These are phyloP conservation scores for Kwoniella newhampshirensis DNA, from an alignment of 768 basidiomycete genomes.

Conservation along the genomic window DNA sequence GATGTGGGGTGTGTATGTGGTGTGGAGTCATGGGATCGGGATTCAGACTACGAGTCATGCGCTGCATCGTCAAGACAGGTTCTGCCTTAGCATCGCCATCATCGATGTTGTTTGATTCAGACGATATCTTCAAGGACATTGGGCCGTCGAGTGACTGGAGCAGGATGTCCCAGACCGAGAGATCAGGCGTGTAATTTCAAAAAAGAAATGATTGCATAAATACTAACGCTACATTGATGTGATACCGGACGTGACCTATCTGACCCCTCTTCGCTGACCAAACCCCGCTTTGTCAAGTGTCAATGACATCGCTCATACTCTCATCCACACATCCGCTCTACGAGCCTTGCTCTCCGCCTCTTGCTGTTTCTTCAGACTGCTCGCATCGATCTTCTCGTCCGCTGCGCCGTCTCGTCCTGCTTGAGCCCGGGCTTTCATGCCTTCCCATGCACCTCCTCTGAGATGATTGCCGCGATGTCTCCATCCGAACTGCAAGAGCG, in stretches of 20 bases:
- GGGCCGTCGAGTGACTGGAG: too few relatives aligned
- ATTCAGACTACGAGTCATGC: too few relatives aligned
- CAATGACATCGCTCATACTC: constrained; percentile 20
- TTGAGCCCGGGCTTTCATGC: constrained; percentile 35
- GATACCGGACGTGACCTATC: background rate
- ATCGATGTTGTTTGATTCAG: too few relatives aligned
- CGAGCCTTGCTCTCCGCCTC: constrained; percentile 17
- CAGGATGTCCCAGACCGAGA: too few relatives aligned
- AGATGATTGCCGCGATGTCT: constrained; percentile 46
- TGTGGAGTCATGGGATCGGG: too few relatives aligned
- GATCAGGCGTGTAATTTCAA: too few relatives aligned
- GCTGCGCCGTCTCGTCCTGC: constrained; percentile 36
- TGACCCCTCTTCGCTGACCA: background rate
- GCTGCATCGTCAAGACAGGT: too few relatives aligned
- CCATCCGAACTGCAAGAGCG: constrained; percentile 40
- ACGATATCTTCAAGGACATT: too few relatives aligned
- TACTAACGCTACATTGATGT: constrained; percentile 2
- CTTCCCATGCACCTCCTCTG: constrained; percentile 30
- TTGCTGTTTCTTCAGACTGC: constrained; percentile 9
- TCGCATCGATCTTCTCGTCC: constrained; percentile 39
- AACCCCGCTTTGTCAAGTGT: too few relatives aligned
- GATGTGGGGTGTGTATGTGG: background rate
- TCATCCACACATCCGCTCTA: constrained; percentile 45
- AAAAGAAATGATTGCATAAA: too few relatives aligned
- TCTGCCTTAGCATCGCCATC: too few relatives aligned